Evolutionary conservation across 306 rosid genomes (phyloP), one percentile per base, ranked within the genome.

Genomic region (Lupinus albus): DNA sequence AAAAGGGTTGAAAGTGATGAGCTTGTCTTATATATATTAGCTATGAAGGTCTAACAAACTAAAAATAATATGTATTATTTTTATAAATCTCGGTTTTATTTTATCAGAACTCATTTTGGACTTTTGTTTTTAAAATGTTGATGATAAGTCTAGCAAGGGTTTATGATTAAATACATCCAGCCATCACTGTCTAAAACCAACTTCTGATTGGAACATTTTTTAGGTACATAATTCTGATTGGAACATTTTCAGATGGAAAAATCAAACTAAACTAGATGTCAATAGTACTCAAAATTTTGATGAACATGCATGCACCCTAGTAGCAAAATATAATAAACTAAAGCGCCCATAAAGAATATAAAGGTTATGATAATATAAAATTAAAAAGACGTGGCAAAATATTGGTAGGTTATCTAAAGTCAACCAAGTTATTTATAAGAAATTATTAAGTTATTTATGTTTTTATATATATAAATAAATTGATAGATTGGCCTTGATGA

Each of bases 171-270:
- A 59, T 82, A 1, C 30, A 77, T 71, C 15, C 30, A 59, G 61
- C 74, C 68, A 53, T 90, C 92, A 61, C 79, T 80, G 32, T 87
- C 95, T 48, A 48, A 46, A 62, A 89, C 91, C 89, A 82, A 85
- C 87, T 81, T 80, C 30, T 73, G 94, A 89, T 20, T 20, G 25
- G 25, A 20, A 1, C 1, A 1, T 20, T 20, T 20, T 20, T 20
- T 20, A 2, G 25, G 25, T 2, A 20, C 25, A 20, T 20, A 20
- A 20, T 20, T 20, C 25, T 20, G 25, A 20, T 71, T 52, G 89
- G 5, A 71, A 84, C 88, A 64, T 61, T 84, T 71, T 82, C 63
- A 81, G 84, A 84, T 83, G 82, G 30, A 70, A 78, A 83, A 59
- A 50, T 77, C 45, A 51, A 83, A 50, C 79, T 49, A 51, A 83